A percentile compares a stretch with the other conserved stretches of the same genome.
These are phyloP conservation scores for Monilinia laxa DNA, from an alignment of 2,329 filamentous ascomycete species.

Conservation along the genomic window DNA sequence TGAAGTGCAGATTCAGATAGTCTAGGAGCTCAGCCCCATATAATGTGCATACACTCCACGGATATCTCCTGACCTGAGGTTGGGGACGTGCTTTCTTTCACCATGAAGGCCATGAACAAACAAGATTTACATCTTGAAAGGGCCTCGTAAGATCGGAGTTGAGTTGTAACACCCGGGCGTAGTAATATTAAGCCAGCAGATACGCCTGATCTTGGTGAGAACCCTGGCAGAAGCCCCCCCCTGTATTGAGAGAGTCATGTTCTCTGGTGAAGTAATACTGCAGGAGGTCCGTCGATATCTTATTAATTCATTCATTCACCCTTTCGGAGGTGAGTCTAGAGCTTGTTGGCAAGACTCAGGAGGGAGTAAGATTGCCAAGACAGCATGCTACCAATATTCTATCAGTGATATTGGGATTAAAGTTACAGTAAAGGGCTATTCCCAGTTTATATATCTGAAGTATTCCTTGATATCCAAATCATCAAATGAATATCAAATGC, in stretches of 20 bases:
- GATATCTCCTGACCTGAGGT: slow-evolving; percentile 18
- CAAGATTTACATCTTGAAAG: background rate
- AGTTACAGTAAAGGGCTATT: background rate
- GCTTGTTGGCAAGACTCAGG: background rate
- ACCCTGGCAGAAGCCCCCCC: no score
- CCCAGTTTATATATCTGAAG: background rate
- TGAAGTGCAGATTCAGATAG: slow-evolving; percentile 16
- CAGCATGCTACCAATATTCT: background rate
- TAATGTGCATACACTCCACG: slow-evolving; percentile 17
- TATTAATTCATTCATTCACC: background rate
- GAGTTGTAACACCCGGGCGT: background rate
- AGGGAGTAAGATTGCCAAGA: slow-evolving; percentile 1
- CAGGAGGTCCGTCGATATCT: no score
- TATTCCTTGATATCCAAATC: background rate
- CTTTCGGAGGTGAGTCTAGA: slow-evolving; percentile 1
- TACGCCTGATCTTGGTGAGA: background rate
- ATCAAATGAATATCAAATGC: background rate
- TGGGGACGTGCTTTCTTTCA: slow-evolving; percentile 7
- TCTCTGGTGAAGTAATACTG: no score
- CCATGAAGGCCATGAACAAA: slow-evolving; percentile 6
- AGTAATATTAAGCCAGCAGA: background rate
- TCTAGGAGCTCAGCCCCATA: slow-evolving; percentile 24
- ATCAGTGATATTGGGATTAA: background rate
- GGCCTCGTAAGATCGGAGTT: background rate
- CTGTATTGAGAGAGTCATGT: background rate